These are phyloP conservation scores for Pholiota adiposa DNA, from an alignment of 1,284 basidiomycete species.

Conservation along the genomic window DNA sequence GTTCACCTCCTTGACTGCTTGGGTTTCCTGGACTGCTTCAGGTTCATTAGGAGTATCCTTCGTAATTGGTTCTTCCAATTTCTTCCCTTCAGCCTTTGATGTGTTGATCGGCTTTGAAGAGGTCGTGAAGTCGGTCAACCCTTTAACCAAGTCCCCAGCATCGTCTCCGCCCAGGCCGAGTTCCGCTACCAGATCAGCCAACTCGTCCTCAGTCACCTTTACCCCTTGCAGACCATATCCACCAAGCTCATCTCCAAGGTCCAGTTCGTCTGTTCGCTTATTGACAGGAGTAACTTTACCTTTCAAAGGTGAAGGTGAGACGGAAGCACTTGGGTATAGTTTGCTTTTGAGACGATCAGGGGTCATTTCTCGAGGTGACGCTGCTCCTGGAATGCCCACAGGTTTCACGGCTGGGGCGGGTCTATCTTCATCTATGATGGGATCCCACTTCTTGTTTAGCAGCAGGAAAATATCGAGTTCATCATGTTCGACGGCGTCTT, in stretches of 20 bases:
- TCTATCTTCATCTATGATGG: slow-evolving; percentile 57
- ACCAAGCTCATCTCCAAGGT: slow-evolving; percentile 65
- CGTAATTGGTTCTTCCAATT: no score
- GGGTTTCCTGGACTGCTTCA: neutral
- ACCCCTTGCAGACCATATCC: slow-evolving; percentile 78
- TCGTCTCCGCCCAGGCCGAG: slow-evolving; percentile 75
- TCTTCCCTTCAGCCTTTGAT: neutral
- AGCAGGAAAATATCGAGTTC: slow-evolving; percentile 73
- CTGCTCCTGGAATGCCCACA: slow-evolving; percentile 78
- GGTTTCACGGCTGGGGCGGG: slow-evolving; percentile 54
- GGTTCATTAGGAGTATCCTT: neutral
- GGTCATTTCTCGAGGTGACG: slow-evolving; percentile 76
- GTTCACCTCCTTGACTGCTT: neutral
- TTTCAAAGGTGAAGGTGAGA: slow-evolving; percentile 54
- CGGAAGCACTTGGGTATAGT: slow-evolving; percentile 48
- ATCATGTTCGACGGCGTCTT: slow-evolving; percentile 79
- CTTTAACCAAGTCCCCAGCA: slow-evolving; percentile 69
- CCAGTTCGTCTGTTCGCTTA: slow-evolving; percentile 54
- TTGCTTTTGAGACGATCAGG: slow-evolving; percentile 67
- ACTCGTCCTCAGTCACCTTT: slow-evolving; percentile 74
- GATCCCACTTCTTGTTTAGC: slow-evolving; percentile 70
- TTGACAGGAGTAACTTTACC: slow-evolving; percentile 49
- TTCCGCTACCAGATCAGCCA: slow-evolving; percentile 68
- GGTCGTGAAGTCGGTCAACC: slow-evolving; percentile 36
- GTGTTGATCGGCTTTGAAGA: no score